These are phyloP conservation scores for Kwoniella pini DNA, from an alignment of 768 basidiomycete species.

Conservation along the genomic window DNA sequence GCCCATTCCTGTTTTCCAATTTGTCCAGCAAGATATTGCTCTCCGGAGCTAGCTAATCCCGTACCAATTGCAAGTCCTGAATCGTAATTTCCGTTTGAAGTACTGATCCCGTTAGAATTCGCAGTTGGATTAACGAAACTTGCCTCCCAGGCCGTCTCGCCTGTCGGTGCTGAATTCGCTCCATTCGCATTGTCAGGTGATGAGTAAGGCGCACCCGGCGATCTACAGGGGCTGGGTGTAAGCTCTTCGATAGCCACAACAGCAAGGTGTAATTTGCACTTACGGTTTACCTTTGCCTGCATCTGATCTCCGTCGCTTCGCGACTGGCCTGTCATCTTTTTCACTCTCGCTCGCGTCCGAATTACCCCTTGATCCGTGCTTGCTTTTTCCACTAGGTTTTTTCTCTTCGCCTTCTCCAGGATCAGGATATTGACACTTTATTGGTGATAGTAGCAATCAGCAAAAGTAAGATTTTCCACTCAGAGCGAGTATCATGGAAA, in stretches of 20 bases:
- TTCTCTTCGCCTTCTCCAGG: constrained; percentile 6
- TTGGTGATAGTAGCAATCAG: not conserved
- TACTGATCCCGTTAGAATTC: not conserved
- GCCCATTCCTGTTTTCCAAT: constrained; percentile 24
- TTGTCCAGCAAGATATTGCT: constrained; percentile 10
- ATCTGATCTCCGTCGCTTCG: constrained; percentile 7
- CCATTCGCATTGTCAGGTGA: constrained; percentile 4
- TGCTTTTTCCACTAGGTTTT: constrained; percentile 3
- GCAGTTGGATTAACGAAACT: constrained; percentile 17
- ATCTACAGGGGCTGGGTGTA: not conserved
- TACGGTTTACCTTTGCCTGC: constrained; percentile 6
- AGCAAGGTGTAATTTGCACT: not conserved
- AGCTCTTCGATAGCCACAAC: too few species aligned
- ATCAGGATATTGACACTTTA: constrained; percentile 38
- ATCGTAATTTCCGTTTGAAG: not conserved
- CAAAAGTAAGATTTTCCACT: too few species aligned
- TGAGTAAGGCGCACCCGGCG: not conserved
- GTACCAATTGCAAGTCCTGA: not conserved
- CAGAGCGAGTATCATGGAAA: too few species aligned
- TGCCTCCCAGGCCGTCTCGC: constrained; percentile 28
- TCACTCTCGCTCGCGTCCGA: constrained; percentile 19
- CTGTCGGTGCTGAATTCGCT: not conserved
- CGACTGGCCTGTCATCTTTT: not conserved
- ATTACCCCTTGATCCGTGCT: constrained; percentile 13
- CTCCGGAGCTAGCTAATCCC: constrained; percentile 3